Base-by-base conservation (phyloP, 352 stramenopile genomes). In the Bremia lactucae region DNA sequence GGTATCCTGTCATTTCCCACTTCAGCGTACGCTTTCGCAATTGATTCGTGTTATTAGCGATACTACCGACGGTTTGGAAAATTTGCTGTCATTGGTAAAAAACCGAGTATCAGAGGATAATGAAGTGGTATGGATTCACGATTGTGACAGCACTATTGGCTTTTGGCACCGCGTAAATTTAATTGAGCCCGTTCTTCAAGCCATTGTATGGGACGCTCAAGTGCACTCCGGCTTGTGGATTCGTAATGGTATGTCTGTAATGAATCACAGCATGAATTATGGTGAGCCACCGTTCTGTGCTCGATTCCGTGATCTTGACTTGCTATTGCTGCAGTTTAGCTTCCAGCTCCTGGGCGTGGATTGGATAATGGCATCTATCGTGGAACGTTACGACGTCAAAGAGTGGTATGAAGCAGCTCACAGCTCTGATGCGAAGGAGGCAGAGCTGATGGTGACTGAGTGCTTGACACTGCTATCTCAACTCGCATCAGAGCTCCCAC, bases 231-330 rank as follows among this genome's bases (percentile, higher is more conserved):
- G 77, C 3, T 62, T 93, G 28, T 93, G 80, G 80, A 73, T 88
- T 9, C 77, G 80, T 22, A 93, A 93, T 46, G 80, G 80, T 1
- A 75, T 83, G 50, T 82, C 75, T 4, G 74, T 93, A 26, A 66
- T 89, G 20, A 93, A 88, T 42, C 80, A 93, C 49, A 93, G 77
- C 36, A 90, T 93, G 75, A 93, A 93, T 49, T 93, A 93, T 46
- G 80, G 77, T 7, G 80, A 93, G 36, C 80, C 80, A n/a, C 76
- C 76, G 13, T 93, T 88, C 46, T 93, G 80, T 47, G 63, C 79
- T 39, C 65, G 75, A 6, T 90, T 93, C 24, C 77, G 80, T 26
- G 77, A 93, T 54, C 53, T 90, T 6, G 80, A 93, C 48, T 60
- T 93, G 38, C 53, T 93, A 8, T 50, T 88, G 29, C 39, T 90